A percentile compares a stretch with the other conserved stretches of the same genome.
Conservation (phyloP, 129 eudicot genomes). For the Scalesia atractyloides region DNA sequence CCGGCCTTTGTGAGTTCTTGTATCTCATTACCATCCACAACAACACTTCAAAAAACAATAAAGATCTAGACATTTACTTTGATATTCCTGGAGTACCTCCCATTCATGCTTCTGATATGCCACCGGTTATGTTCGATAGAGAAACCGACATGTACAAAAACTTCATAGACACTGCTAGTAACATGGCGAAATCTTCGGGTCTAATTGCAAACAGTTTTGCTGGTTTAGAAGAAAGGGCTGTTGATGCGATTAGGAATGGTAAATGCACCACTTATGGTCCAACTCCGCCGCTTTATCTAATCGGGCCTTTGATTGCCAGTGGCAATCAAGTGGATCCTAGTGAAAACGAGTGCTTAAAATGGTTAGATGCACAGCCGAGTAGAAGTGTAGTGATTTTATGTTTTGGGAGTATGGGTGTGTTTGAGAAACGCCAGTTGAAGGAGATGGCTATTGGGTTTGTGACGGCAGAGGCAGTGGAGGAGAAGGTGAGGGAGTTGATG, state of each 20-base stretch:
- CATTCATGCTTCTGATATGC: slow-evolving; percentile 35
- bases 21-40: slow-evolving; percentile 41
- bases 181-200: slow-evolving; percentile 47
- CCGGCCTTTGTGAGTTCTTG: slow-evolving; percentile 37
- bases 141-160: slow-evolving; percentile 10
- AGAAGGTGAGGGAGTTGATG: slow-evolving; percentile 54
- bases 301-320: slow-evolving; percentile 53
- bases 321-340: neutral
- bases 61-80: slow-evolving; percentile 12
- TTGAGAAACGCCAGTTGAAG: slow-evolving; percentile 39
- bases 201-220: slow-evolving; percentile 44
- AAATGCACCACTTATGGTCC: slow-evolving; percentile 37
- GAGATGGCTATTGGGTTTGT: slow-evolving; percentile 63
- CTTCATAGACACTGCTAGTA: slow-evolving; percentile 44
- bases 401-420: slow-evolving; percentile 65
- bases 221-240: slow-evolving; percentile 37
- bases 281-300: slow-evolving; percentile 48
- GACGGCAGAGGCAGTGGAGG: slow-evolving; percentile 42
- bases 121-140: slow-evolving; percentile 26
- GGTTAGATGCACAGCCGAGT: slow-evolving; percentile 59
- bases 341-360: slow-evolving; percentile 46
- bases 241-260: slow-evolving; percentile 15
- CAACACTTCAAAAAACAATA: slow-evolving; percentile 4
- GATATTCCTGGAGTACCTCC: slow-evolving; percentile 54
- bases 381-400: slow-evolving; percentile 61